phyloP scores from a whole-genome alignment of 2,329 filamentous ascomycete species.

The Talaromyces sp. region DNA sequence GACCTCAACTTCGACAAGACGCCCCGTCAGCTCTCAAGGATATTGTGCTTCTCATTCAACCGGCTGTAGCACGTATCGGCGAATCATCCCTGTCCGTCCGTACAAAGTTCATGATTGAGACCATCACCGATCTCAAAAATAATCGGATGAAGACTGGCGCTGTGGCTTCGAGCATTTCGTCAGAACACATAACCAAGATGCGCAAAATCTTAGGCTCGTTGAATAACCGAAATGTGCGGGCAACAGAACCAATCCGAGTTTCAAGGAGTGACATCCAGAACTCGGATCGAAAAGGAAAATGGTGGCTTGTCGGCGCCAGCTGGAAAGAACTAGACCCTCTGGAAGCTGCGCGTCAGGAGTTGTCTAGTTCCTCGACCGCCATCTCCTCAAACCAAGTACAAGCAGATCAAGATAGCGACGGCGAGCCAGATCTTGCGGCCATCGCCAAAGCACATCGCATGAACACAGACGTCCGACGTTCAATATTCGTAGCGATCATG shows the following conservation, averaged over 20 bases:
- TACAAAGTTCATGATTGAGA: constrained; percentile 97
- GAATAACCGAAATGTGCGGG: constrained; percentile 64
- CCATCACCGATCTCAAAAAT: constrained; percentile 90
- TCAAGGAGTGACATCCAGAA: constrained; percentile 77
- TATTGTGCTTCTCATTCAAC: constrained; percentile 75
- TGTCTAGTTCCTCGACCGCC: constrained; percentile 18
- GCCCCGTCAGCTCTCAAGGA: constrained; percentile 85
- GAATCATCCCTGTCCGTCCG: constrained; percentile 73
- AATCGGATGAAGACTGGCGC: constrained; percentile 78
- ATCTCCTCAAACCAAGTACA: constrained; percentile 9
- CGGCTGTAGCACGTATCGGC: constrained; percentile 63
- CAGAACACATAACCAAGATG: constrained; percentile 82
- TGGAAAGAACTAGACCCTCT: constrained; percentile 55
- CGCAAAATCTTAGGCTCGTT: constrained; percentile 80
- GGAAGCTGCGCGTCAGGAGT: constrained; percentile 33
- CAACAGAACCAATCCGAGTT: constrained; percentile 76
- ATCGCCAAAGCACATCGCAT: constrained; percentile 79
- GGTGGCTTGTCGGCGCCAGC: constrained; percentile 98
- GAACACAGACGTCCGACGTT: constrained; percentile 78
- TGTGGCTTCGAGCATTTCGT: constrained; percentile 66
- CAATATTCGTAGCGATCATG: constrained; percentile 91
- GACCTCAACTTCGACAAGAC: constrained; percentile 78
- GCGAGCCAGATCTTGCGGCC: constrained; percentile 61
- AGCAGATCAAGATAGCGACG: constrained; percentile 31
- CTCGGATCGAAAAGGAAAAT: constrained; percentile 84